Percentiles rank a stretch among this genome's conserved stretches.
Conservation (phyloP, 768 basidiomycete species). For the Suillus decipiens region DNA sequence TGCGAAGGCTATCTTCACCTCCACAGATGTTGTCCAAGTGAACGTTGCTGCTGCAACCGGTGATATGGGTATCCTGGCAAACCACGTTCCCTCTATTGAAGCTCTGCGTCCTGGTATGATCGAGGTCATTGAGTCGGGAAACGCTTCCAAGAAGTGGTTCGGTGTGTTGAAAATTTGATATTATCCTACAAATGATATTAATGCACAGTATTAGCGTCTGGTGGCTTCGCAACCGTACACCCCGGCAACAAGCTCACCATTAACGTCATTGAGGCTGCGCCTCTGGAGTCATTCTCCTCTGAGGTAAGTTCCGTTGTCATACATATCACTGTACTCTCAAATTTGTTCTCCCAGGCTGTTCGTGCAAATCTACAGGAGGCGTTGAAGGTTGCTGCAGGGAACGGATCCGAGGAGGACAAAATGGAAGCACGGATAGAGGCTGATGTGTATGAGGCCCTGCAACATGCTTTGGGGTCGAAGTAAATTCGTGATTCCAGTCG, state of each 20-base stretch:
- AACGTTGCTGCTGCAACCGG: constrained; percentile 93
- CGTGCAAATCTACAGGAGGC: constrained; percentile 90
- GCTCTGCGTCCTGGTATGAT: constrained; percentile 91
- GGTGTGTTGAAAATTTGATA: constrained; percentile 53
- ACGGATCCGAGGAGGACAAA: constrained; percentile 91
- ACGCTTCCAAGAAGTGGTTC: constrained; percentile 92
- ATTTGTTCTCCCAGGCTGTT: constrained; percentile 63
- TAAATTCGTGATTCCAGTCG: constrained; percentile 26
- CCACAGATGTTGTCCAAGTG: constrained; percentile 92
- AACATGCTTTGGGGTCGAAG: constrained; percentile 71
- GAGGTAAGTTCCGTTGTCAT: constrained; percentile 60
- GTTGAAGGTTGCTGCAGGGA: constrained; percentile 74
- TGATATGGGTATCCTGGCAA: constrained; percentile 99
- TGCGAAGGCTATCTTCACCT: constrained; percentile 83
- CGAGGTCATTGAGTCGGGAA: constrained; percentile 86
- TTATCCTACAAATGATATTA: constrained; percentile 4
- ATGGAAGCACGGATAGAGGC: constrained; percentile 91
- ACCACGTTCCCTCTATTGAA: constrained; percentile 98
- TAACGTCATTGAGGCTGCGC: constrained; percentile 95
- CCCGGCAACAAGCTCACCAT: constrained; percentile 96
- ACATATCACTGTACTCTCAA: constrained; percentile 11
- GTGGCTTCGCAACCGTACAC: constrained; percentile 97
- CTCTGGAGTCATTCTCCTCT: constrained; percentile 84
- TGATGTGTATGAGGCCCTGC: constrained; percentile 95
- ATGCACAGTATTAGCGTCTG: constrained; percentile 65